Conservation (phyloP, 2,329 filamentous ascomycete genomes). For the Scedosporium boydii region DNA sequence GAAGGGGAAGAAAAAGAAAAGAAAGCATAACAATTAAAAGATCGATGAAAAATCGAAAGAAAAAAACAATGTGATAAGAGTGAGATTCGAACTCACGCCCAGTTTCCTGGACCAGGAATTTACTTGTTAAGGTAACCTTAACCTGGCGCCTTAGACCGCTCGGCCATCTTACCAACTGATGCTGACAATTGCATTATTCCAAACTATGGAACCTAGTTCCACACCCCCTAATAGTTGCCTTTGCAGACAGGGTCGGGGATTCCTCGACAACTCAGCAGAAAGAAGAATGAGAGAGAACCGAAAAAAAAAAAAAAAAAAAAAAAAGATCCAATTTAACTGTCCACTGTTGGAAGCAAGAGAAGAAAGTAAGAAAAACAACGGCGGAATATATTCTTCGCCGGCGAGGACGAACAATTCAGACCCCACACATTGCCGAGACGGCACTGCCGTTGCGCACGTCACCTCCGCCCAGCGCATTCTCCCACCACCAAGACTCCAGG, state of each 20-base stretch:
- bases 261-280: too few relatives aligned
- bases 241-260: too few relatives aligned
- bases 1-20: background rate
- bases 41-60: background rate
- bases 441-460: background rate
- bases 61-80: background rate
- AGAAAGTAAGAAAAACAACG: too few relatives aligned
- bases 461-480: background rate
- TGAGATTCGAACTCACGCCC: constrained; percentile 2
- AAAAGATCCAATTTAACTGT: too few relatives aligned
- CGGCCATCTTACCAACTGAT: background rate
- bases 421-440: background rate
- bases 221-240: too few relatives aligned
- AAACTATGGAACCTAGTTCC: too few relatives aligned
- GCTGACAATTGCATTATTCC: background rate
- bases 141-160: too few relatives aligned
- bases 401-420: background rate
- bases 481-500: background rate
- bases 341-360: too few relatives aligned
- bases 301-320: too few relatives aligned
- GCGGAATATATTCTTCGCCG: too few relatives aligned
- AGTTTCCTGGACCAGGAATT: constrained; percentile 1
- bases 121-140: constrained; percentile 1
- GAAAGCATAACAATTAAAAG: too few relatives aligned
- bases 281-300: too few relatives aligned